Evolutionary conservation across 345 rosid genomes (phyloP).

Genomic region (Corchorus capsularis): DNA sequence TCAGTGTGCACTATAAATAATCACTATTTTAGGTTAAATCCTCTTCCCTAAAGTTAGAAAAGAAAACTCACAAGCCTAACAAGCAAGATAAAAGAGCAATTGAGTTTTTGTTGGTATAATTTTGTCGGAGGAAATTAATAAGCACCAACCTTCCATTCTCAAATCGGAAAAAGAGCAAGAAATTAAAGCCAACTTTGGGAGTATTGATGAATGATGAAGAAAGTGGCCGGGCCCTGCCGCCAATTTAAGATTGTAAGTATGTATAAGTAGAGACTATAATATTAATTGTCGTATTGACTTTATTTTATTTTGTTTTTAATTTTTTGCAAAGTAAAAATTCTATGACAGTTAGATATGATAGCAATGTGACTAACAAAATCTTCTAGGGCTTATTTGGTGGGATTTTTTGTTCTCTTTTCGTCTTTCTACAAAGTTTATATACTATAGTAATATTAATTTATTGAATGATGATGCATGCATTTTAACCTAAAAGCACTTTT

Average conservation of each 20-base stretch:
- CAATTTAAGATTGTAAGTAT: background rate
- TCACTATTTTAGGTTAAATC: no score
- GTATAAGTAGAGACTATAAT: background rate
- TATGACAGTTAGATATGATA: background rate
- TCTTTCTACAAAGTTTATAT: background rate
- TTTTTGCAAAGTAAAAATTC: background rate
- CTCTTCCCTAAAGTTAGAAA: no score
- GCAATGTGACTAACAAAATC: slow-evolving; percentile 19
- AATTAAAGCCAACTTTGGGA: background rate
- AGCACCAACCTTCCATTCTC: background rate
- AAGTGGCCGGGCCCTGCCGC: background rate
- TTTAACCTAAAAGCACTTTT: slow-evolving; percentile 4
- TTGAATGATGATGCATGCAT: slow-evolving; percentile 11
- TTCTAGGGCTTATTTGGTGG: slow-evolving; percentile 4
- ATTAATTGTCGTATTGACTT: slow-evolving; percentile 8
- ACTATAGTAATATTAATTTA: background rate
- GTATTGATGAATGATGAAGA: background rate
- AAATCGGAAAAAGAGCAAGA: background rate
- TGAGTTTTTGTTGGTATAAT: background rate
- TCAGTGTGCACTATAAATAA: no score
- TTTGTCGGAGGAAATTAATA: background rate
- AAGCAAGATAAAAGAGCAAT: background rate
- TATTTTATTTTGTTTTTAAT: background rate
- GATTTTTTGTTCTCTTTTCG: slow-evolving; percentile 11
- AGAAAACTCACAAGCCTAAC: background rate